Base-by-base conservation (phyloP, 1,284 basidiomycete species). In the Amylostereum areolatum region DNA sequence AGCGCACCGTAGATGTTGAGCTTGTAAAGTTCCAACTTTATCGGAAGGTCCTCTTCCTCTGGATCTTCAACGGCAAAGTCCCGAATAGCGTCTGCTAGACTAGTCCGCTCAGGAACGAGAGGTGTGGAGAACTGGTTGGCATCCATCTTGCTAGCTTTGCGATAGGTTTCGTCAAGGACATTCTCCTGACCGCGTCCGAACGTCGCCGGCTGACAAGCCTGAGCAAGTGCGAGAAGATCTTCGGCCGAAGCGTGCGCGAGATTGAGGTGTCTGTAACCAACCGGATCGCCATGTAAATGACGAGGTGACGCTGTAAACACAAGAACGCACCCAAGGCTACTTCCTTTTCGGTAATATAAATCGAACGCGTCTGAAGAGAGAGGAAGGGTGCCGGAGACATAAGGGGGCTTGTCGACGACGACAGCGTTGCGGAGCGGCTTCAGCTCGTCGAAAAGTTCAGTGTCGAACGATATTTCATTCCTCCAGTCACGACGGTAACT, bases 1-100 rank as follows among this genome's bases (percentile, higher is more conserved):
- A 12, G 46, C 52, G 18, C 37, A 59, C 65, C 55, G 31, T 66
- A 66, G 0, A 65, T 59, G 43, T 66, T 65, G 12, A 65, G 53
- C 46, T 62, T 62, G 52, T 62, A 61, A 18, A 60, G 48, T 46
- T 63, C 59, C 0, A 53, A 46, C 3, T 33, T 46, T 12, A 65
- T 50, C 1, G 29, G 11, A 7, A 43, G 45, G 5, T 37, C 31
- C 28, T 50, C 46, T 3, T 48, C 37, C 12, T 43, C 11, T 12
- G 51, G 31, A 2, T 57, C 55, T 1, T 52, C 32, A 9, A 63
- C 44, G 3, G 61, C 49, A 11, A 43, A 44, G 3, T 40, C 45
- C 9, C 48, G 50, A 5, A 59, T 48, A 28, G 49, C 36, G 25
- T 56, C 43, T 31, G 56, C 42, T 7, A 62, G 46, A 5, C 51